Percentiles rank a stretch among this genome's conserved stretches.
Conservation (phyloP, 306 rosid species). For the Cicer yamashitae region DNA sequence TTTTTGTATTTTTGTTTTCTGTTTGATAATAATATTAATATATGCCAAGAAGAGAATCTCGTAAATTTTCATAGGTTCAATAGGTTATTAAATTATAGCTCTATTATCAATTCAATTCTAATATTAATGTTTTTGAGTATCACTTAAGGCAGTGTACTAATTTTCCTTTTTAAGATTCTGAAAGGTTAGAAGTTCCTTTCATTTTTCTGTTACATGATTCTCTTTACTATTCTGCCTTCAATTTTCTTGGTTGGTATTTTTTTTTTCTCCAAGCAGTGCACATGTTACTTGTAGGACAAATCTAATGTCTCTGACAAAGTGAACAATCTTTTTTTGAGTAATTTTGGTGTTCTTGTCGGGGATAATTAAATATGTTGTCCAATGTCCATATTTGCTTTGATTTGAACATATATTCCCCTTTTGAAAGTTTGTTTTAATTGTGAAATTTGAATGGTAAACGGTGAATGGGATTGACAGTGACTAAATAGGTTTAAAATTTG, state of each 20-base stretch:
- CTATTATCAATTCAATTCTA: constrained; percentile 1
- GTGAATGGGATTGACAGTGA: constrained; percentile 36
- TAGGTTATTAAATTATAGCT: neutral
- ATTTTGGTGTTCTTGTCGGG: constrained; percentile 32
- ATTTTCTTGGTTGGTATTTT: constrained; percentile 30
- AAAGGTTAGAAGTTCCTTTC: constrained; percentile 33
- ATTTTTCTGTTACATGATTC: constrained; percentile 26
- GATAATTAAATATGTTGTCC: constrained; percentile 19
- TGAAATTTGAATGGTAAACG: constrained; percentile 17
- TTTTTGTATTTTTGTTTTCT: neutral
- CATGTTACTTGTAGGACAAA: constrained; percentile 37
- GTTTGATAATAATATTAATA: neutral
- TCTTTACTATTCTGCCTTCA: constrained; percentile 25
- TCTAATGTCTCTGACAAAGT: constrained; percentile 28
- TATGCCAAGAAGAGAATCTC: constrained; percentile 2
- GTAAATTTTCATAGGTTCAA: neutral
- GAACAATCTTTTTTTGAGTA: constrained; percentile 29
- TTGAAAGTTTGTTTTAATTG: neutral
- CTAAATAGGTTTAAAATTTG: constrained; percentile 22
- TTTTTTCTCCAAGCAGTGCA: constrained; percentile 3
- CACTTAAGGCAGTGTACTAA: neutral
- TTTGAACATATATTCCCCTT: constrained; percentile 27
- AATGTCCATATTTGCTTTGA: constrained; percentile 10
- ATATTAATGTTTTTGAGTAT: constrained; percentile 4
- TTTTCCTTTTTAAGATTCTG: constrained; percentile 13